Percentiles rank a stretch among this genome's conserved stretches.
Conservation (phyloP, 1,284 basidiomycete species). For the Sparassis latifolia region DNA sequence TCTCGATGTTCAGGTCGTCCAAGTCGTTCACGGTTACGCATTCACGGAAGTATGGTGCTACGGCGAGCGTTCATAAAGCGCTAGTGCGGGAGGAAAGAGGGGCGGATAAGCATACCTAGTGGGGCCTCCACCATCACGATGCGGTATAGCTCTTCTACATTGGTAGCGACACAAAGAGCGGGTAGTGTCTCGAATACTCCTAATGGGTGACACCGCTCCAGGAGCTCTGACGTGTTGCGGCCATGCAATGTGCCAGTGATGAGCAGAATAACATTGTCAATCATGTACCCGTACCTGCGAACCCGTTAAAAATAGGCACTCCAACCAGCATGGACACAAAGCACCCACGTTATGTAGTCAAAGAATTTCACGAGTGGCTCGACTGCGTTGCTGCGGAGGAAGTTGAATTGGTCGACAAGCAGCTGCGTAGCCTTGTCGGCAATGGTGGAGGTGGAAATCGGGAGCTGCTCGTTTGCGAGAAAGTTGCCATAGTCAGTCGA, state of each 20-base stretch:
- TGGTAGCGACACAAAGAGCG: slow-evolving; percentile 97
- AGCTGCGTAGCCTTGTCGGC: slow-evolving; percentile 93
- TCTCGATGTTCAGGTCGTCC: slow-evolving; percentile 99
- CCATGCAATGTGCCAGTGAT: slow-evolving; percentile 98
- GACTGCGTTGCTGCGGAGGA: slow-evolving; percentile 85
- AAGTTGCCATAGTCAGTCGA: slow-evolving; percentile 99
- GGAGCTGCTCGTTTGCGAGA: slow-evolving; percentile 94
- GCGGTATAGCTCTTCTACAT: slow-evolving; percentile 98
- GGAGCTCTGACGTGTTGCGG: slow-evolving; percentile 93
- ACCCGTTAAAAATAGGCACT: slow-evolving; percentile 5
- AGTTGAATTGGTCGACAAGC: slow-evolving; percentile 97
- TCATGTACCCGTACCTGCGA: slow-evolving; percentile 94
- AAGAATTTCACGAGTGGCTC: slow-evolving; percentile 90
- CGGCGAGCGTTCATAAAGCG: slow-evolving; percentile 6
- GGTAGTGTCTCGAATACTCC: slow-evolving; percentile 99
- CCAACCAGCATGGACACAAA: not conserved
- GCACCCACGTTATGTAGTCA: slow-evolving; percentile 90
- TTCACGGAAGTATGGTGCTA: slow-evolving; percentile 95
- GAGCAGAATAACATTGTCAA: slow-evolving; percentile 97
- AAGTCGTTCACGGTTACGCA: slow-evolving; percentile 94
- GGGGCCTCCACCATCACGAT: slow-evolving; percentile 97
- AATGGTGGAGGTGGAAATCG: slow-evolving; percentile 92
- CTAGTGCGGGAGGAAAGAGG: not conserved
- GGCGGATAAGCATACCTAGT: slow-evolving; percentile 54
- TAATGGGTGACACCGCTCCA: slow-evolving; percentile 95